phyloP scores from a whole-genome alignment of 805 yeast genomes.

The Candida lessepsii region DNA sequence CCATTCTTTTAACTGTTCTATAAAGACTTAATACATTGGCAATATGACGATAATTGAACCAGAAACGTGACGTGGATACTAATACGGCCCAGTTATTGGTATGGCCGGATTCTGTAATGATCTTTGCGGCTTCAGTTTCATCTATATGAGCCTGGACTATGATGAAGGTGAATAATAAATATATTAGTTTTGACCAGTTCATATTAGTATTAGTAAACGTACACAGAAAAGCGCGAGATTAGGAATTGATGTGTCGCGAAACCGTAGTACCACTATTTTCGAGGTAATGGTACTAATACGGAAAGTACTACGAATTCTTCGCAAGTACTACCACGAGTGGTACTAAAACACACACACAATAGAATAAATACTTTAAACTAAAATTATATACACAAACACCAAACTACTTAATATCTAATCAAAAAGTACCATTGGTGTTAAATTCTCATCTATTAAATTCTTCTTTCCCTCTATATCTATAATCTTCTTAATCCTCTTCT shows the following conservation, averaged over 20 bases:
- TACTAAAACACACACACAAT: no score
- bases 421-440: conserved; percentile 5
- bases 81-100: conserved; percentile 81
- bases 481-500: conserved; percentile 1
- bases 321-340: no score
- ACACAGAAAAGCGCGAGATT: no score
- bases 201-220: neutral
- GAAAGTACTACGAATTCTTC: no score
- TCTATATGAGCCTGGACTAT: conserved; percentile 2
- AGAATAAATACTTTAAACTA: no score
- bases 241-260: no score
- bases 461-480: neutral
- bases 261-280: no score
- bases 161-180: neutral
- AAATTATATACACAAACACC: no score
- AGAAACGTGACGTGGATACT: conserved; percentile 92
- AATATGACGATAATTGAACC: conserved; percentile 98
- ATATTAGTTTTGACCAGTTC: neutral
- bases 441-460: conserved; percentile 2
- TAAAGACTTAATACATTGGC: conserved; percentile 94
- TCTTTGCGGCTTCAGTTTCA: conserved; percentile 22
- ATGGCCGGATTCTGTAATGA: conserved; percentile 45
- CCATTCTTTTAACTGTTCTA: conserved; percentile 91
- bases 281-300: no score
- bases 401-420: no score